phyloP scores from a whole-genome alignment of 2,329 filamentous ascomycete genomes.

The Hypoxylon sp. region DNA sequence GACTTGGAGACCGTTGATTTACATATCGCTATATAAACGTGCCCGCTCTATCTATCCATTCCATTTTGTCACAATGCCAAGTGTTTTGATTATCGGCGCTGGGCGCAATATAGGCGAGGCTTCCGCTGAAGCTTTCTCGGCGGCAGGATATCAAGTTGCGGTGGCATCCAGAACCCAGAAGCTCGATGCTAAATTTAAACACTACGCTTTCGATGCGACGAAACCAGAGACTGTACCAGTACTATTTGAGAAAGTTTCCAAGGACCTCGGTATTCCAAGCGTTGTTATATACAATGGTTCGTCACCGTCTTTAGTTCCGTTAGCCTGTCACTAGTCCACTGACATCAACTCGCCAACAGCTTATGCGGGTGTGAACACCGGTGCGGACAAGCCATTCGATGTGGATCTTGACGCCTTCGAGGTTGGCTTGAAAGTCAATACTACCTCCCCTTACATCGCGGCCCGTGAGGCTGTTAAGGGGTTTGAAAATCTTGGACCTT shows the following conservation, averaged over 20 bases:
- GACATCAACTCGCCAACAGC: slow-evolving; percentile 8
- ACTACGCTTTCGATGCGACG: slow-evolving; percentile 34
- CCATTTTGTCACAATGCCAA: slow-evolving; percentile 39
- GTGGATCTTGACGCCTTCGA: slow-evolving; percentile 21
- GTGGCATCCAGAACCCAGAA: slow-evolving; percentile 49
- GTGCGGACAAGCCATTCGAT: slow-evolving; percentile 30
- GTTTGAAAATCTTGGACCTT: slow-evolving; percentile 42
- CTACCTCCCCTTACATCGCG: slow-evolving; percentile 25
- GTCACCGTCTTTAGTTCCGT: not conserved
- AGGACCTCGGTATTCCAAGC: slow-evolving; percentile 21
- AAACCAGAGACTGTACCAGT: slow-evolving; percentile 39
- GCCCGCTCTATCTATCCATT: not conserved
- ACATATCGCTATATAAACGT: not conserved
- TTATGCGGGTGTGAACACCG: not conserved
- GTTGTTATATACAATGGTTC: slow-evolving; percentile 46
- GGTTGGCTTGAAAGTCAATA: slow-evolving; percentile 33
- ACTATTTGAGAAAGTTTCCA: slow-evolving; percentile 43
- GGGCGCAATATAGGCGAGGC: slow-evolving; percentile 46
- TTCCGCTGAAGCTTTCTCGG: slow-evolving; percentile 45
- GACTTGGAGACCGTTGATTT: not conserved
- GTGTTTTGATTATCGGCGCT: slow-evolving; percentile 52
- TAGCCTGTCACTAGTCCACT: not conserved
- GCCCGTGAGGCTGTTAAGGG: slow-evolving; percentile 41
- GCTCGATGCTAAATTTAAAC: slow-evolving; percentile 38
- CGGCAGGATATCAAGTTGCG: slow-evolving; percentile 49